Conservation (phyloP, 805 yeast species). For the Wickerhamomyces bisporus region DNA sequence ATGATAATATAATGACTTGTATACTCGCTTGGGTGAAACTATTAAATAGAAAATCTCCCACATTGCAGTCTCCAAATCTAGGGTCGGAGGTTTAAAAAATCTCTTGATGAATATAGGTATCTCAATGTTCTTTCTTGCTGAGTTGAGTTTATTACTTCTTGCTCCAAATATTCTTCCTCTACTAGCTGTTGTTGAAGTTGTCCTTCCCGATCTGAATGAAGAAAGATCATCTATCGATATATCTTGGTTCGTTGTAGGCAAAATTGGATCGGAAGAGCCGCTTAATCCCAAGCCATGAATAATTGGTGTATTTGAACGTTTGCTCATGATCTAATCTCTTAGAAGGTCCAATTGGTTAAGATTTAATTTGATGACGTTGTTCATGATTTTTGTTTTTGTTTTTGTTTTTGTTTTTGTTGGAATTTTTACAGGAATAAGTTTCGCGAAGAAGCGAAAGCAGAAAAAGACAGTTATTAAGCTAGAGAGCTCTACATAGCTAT, state of each 20-base stretch:
- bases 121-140: slow-evolving; percentile 14
- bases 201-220: slow-evolving; percentile 21
- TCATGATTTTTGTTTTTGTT: background rate
- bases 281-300: background rate
- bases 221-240: slow-evolving; percentile 17
- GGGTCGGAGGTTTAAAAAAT: slow-evolving; percentile 65
- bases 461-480: background rate
- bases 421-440: too few relatives aligned
- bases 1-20: slow-evolving; percentile 74
- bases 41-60: slow-evolving; percentile 84
- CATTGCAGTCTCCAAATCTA: slow-evolving; percentile 87
- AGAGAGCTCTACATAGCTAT: background rate
- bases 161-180: slow-evolving; percentile 8
- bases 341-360: too few relatives aligned
- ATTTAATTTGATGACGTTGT: too few relatives aligned
- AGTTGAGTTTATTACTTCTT: slow-evolving; percentile 1
- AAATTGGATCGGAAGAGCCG: slow-evolving; percentile 4
- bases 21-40: slow-evolving; percentile 74
- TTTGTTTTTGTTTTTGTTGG: background rate
- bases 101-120: slow-evolving; percentile 36
- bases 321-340: slow-evolving; percentile 7
- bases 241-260: slow-evolving; percentile 17
- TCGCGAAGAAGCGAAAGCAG: background rate
- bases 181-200: slow-evolving; percentile 7
- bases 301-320: slow-evolving; percentile 1